Evolutionary conservation across 2,329 filamentous ascomycete species (phyloP), one percentile per base, ranked within the genome.

Genomic region (Xylariaceae sp.): DNA sequence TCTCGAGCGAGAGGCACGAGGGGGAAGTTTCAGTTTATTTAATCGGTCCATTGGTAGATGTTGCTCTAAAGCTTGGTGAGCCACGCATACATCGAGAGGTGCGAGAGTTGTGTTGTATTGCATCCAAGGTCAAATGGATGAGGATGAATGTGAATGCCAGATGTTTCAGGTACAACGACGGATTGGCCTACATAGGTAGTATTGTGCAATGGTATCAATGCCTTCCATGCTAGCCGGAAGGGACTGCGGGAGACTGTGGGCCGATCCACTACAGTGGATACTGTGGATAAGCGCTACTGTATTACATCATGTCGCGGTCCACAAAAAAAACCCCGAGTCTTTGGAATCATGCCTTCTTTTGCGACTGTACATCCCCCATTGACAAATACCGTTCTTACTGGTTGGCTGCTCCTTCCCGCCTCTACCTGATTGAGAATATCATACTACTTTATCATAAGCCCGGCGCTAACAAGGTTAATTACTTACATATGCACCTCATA

Each of bases 341-440:
- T 43, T 43, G 40, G 40, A 43, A 43, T 43, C 28, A 34, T 17
- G 9, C 23, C 13, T 14, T 29, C 30, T 23, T 23, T 11, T 24
- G 7, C 21, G 11, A 7, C 21, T 11, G 21, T 28, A 29, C 17
- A 12, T 26, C 17, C 30, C 34, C 14, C 18, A 31, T 16, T 43
- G 40, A 43, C 40, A 43, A 43, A 43, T 43, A 34, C 19, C 18
- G 3, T 13, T 43, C 24, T 38, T 38, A 43, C 40, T 38, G 40
- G 35, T 27, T 32, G 21, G 16, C 27, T 12, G 31, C 27, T 30
- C 34, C 17, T n/a, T 38, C 11, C 21, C 31, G 30, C 23, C 32
- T 38, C 40, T 30, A 33, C 15, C 15, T 19, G 14, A n/a, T 15
- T 30, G 29, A 3, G 12, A n/a, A 12, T 26, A n/a, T 15, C 15